Conservation (phyloP, 768 basidiomycete species). For the Butyriboletus loyo region DNA sequence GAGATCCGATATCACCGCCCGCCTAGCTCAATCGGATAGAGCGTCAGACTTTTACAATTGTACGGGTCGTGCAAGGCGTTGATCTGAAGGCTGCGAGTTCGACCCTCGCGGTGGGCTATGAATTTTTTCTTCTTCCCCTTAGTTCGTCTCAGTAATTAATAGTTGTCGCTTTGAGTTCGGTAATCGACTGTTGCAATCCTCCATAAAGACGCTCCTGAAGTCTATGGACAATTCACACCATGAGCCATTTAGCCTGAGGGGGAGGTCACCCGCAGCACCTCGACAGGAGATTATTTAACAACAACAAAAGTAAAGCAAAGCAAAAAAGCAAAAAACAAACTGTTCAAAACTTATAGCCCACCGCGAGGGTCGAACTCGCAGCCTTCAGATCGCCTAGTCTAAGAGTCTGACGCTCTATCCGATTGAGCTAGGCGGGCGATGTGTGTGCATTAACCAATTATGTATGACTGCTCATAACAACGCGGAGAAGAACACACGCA, state of each 20-base stretch:
- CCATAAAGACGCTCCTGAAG: too few species aligned
- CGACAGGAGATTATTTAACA: not conserved
- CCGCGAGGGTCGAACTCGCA: slow-evolving; percentile 65
- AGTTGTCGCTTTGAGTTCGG: not conserved
- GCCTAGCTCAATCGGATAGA: slow-evolving; percentile 70
- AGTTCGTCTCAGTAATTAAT: not conserved
- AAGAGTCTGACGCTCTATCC: slow-evolving; percentile 69
- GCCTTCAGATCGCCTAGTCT: slow-evolving; percentile 55
- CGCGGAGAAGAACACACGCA: not conserved
- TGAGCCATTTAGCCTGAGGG: too few species aligned
- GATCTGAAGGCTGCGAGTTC: slow-evolving; percentile 85
- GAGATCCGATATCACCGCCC: slow-evolving; percentile 32
- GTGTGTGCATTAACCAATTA: too few species aligned
- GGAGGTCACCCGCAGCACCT: too few species aligned
- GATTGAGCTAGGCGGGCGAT: slow-evolving; percentile 63
- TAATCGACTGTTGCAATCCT: not conserved
- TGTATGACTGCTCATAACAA: too few species aligned
- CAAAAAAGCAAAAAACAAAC: not conserved
- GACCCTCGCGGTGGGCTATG: slow-evolving; percentile 84
- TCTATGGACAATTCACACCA: not conserved
- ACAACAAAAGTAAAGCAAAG: not conserved
- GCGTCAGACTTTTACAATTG: slow-evolving; percentile 57
- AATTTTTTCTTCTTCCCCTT: not conserved
- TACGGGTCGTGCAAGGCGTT: slow-evolving; percentile 34
- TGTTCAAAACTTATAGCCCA: slow-evolving; percentile 39